Evolutionary conservation across 768 basidiomycete species (phyloP), one percentile per base, ranked within the genome.

Genomic region (Termitomyces sp.): DNA sequence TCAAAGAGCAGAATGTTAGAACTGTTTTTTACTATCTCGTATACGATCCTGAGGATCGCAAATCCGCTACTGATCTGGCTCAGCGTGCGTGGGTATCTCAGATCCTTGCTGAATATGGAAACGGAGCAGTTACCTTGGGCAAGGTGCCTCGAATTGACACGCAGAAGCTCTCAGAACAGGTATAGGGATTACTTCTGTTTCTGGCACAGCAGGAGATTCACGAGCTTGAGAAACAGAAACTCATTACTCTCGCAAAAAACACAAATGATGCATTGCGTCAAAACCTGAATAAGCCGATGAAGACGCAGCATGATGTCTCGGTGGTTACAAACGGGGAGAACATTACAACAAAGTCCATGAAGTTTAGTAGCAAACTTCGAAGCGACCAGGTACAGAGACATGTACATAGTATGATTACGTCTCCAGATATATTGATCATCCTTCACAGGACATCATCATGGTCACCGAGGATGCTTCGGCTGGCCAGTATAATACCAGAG

Each of bases 51-150:
- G 66, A 69, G 0, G 66, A 72, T 35, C 62, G 63, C 2, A 70
- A 76, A 38, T 66, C 69, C 14, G 59, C 66, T 26, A 70, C 68
- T 6, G 76, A 80, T 52, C 68, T 80, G 10, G 75, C 73, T 14
- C 71, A 72, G 62, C 73, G 81, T 1, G 81, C 82, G 1, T 84
- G 82, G 82, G 67, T 81, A 4, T 77, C 82, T 0, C 77, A 80
- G 32, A 81, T 78, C 56, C 60, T 86, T 6, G 68, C 77, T 2
- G 69, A 63, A 1, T 74, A 77, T 56, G 71, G 71, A 6, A 76
- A 78, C 53, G 80, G 79, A 23, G 72, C 71, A 46, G 75, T 72
- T 55, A 69, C 71, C 4, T 79, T 84, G 57, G 73, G 69, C 0
- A 74, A 74, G 23, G 79, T 79, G 1, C 63, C 62, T 2, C 73